Base-by-base conservation (phyloP, 352 stramenopile genomes). In the Globisporangium nagaii region DNA sequence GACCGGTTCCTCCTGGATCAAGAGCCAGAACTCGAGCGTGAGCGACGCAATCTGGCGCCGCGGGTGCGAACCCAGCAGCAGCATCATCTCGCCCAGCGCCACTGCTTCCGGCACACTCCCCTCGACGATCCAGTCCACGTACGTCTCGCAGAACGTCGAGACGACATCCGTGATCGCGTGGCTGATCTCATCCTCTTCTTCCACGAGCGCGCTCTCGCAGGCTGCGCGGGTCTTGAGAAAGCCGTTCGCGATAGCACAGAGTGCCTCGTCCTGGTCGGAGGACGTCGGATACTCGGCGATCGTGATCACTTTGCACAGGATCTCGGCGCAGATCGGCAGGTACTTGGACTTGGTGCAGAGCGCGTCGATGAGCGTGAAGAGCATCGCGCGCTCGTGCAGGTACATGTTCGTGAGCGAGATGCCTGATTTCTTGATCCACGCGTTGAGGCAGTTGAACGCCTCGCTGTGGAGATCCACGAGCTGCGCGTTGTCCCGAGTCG, bases 1-100 rank as follows among this genome's bases (percentile, higher is more conserved):
- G 5, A 90, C 76, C n/a, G 76, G 73, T 35, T 83, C 73, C n/a
- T 88, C 79, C 39, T 86, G 74, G 36, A 86, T 71, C 1, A 88
- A 48, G 4, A 86, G 51, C 79, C 79, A 90, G 51, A 90, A 90
- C 52, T 90, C 79, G 2, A 90, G 65, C 20, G 79, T 86, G 28
- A 90, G 64, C 12, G 75, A 86, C 24, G 79, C 76, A 30, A 90
- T 90, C 55, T 88, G 76, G 7, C 79, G 74, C n/a, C 72, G 75
- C 3, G 76, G 74, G 17, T 88, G 75, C 11, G 68, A 57, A 22
- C 73, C 65, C 20, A 90, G 63, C 43, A 66, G 68, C 17, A 90
- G 61, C 79, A 90, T 84, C 8, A 86, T 45, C 11, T 84, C 67
- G 7, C 68, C 76, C 2, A 88, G 44, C 13, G 63, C 70, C 20